Percentiles rank a stretch among this genome's conserved stretches.
Evolutionary conservation across 345 rosid species (phyloP).

Genomic region (Firmiana major): DNA sequence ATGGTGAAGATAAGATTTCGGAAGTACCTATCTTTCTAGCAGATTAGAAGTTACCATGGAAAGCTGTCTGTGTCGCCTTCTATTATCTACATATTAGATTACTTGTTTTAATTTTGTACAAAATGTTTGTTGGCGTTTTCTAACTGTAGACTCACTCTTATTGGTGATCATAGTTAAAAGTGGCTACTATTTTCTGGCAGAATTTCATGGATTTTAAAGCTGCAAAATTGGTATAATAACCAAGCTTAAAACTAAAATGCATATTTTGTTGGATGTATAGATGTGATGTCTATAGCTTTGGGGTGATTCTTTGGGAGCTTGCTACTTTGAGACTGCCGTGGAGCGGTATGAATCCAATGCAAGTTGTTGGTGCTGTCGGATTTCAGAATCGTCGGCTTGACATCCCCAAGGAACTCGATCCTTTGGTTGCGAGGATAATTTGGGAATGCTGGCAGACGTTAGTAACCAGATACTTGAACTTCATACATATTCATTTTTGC

Average conservation of each 20-base stretch:
- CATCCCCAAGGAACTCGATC: slow-evolving; percentile 92
- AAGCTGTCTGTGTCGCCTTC: no score
- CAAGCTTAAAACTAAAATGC: not conserved
- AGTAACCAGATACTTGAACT: slow-evolving; percentile 26
- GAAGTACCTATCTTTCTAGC: not conserved
- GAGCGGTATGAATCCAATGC: slow-evolving; percentile 99
- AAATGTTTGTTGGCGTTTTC: not conserved
- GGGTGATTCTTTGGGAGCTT: slow-evolving; percentile 97
- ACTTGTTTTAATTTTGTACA: not conserved
- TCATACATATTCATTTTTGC: not conserved
- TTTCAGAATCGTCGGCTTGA: slow-evolving; percentile 96
- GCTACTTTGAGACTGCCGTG: slow-evolving; percentile 91
- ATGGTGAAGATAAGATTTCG: not conserved
- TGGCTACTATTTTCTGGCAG: not conserved
- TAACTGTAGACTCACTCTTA: not conserved
- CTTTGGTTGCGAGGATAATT: slow-evolving; percentile 79
- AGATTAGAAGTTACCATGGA: not conserved
- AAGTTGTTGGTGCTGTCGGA: slow-evolving; percentile 99
- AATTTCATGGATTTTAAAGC: not conserved
- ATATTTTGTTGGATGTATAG: slow-evolving; percentile 34
- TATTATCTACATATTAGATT: not conserved
- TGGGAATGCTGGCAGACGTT: slow-evolving; percentile 96
- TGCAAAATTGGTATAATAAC: not conserved
- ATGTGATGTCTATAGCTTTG: slow-evolving; percentile 98
- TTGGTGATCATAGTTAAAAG: not conserved